Conservation (phyloP, 164 flowering plant species). For the Paratinospora sagittata region DNA sequence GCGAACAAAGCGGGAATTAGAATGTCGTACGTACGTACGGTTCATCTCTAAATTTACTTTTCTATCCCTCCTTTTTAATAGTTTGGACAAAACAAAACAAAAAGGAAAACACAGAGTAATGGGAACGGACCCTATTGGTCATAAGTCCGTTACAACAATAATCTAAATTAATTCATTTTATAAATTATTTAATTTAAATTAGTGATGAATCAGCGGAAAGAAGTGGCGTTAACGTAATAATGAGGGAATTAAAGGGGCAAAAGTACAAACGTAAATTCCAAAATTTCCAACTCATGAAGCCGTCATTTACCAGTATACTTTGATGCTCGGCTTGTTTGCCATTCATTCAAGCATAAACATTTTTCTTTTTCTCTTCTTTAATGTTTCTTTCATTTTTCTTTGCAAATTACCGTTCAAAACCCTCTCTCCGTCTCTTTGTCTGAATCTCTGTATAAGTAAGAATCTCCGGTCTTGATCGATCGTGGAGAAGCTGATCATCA, state of each 20-base stretch:
- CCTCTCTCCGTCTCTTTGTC: neutral
- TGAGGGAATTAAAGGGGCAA: neutral
- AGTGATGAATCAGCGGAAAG: neutral
- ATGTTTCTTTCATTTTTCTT: too few relatives aligned
- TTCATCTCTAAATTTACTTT: too few relatives aligned
- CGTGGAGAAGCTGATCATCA: neutral
- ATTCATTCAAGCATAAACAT: too few relatives aligned
- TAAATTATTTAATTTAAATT: neutral
- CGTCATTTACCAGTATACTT: neutral
- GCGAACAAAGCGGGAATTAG: too few relatives aligned
- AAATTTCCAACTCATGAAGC: neutral
- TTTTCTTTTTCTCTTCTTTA: neutral
- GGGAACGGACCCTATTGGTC: neutral
- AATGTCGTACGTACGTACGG: too few relatives aligned
- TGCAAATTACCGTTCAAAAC: neutral
- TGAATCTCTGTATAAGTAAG: neutral
- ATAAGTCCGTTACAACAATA: too few relatives aligned
- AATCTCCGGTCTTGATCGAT: neutral
- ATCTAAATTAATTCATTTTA: too few relatives aligned
- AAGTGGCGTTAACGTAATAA: constrained; percentile 1
- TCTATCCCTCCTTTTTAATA: neutral
- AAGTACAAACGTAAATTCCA: neutral
- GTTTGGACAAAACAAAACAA: neutral
- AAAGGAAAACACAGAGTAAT: too few relatives aligned
- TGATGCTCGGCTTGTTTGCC: neutral